Evolutionary conservation across 2,329 filamentous ascomycete species (phyloP).

Genomic region (Berkeleyomyces rouxiae): DNA sequence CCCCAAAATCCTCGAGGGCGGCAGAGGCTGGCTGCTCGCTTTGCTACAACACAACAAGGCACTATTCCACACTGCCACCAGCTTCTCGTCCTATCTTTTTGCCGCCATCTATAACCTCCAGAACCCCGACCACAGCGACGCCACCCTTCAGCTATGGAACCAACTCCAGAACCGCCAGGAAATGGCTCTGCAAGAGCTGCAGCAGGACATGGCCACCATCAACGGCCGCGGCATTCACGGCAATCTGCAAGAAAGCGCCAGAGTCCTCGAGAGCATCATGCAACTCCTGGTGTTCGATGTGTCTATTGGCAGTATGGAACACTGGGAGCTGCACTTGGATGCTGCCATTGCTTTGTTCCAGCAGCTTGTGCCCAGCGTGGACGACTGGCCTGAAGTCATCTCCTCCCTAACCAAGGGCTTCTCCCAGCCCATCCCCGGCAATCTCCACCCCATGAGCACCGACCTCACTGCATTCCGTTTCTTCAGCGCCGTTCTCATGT

Average conservation of each 20-base stretch:
- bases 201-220: constrained; percentile 25
- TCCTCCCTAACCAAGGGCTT: constrained; percentile 20
- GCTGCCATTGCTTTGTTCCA: constrained; percentile 33
- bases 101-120: constrained; percentile 22
- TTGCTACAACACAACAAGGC: constrained; percentile 39
- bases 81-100: constrained; percentile 41
- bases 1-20: constrained; percentile 37
- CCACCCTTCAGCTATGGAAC: constrained; percentile 22
- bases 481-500: constrained; percentile 30
- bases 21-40: constrained; percentile 42
- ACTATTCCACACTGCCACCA: constrained; percentile 39
- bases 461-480: constrained; percentile 32
- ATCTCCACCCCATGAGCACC: constrained; percentile 25
- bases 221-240: constrained; percentile 20
- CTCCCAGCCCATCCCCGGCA: constrained; percentile 21
- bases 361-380: constrained; percentile 26
- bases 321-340: constrained; percentile 34
- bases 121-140: constrained; percentile 20
- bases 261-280: constrained; percentile 33
- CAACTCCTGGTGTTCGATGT: constrained; percentile 39
- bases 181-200: constrained; percentile 28
- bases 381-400: constrained; percentile 24
- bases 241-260: constrained; percentile 22
- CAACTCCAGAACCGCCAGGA: constrained; percentile 29
- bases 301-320: constrained; percentile 27